A percentile compares a stretch with the other conserved stretches of the same genome.
These are phyloP conservation scores for Lycium ferocissimum DNA, from an alignment of 257 asterid species.

Conservation along the genomic window DNA sequence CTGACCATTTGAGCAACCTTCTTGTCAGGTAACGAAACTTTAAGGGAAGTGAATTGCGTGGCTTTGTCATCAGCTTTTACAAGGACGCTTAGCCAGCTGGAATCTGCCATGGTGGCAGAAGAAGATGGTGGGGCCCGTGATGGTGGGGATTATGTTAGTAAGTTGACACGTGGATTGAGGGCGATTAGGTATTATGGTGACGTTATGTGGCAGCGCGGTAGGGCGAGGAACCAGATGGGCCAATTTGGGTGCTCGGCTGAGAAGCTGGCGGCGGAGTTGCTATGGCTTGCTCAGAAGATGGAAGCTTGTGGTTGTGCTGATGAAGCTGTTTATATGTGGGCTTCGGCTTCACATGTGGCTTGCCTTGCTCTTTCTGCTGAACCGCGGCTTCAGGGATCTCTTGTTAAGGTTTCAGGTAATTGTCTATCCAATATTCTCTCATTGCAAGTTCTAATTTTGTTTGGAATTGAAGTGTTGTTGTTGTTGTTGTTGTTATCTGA, in stretches of 20 bases:
- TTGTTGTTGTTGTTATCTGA: background rate
- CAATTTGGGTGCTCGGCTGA: conserved; percentile 65
- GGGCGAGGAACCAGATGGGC: conserved; percentile 45
- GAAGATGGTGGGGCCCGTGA: conserved; percentile 23
- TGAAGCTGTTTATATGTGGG: conserved; percentile 83
- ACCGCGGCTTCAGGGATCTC: conserved; percentile 77
- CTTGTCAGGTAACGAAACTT: conserved; percentile 35
- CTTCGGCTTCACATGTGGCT: conserved; percentile 69
- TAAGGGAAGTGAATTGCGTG: conserved; percentile 60
- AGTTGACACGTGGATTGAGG: conserved; percentile 46
- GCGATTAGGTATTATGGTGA: conserved; percentile 52
- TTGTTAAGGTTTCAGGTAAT: conserved; percentile 81
- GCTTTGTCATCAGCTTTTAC: conserved; percentile 69
- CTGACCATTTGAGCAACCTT: too few species aligned
- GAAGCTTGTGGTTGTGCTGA: conserved; percentile 72
- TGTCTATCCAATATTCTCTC: conserved; percentile 10
- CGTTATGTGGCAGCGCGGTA: conserved; percentile 52
- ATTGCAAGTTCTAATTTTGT: background rate
- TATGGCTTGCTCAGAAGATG: conserved; percentile 90
- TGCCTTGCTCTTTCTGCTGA: conserved; percentile 76
- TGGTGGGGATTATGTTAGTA: background rate
- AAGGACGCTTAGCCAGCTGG: conserved; percentile 68
- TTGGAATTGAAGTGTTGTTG: background rate
- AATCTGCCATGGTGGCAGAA: conserved; percentile 48
- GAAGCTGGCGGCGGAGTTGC: conserved; percentile 86